Base-by-base conservation (phyloP, 495 filamentous ascomycete species). In the Penicillium herquei region DNA sequence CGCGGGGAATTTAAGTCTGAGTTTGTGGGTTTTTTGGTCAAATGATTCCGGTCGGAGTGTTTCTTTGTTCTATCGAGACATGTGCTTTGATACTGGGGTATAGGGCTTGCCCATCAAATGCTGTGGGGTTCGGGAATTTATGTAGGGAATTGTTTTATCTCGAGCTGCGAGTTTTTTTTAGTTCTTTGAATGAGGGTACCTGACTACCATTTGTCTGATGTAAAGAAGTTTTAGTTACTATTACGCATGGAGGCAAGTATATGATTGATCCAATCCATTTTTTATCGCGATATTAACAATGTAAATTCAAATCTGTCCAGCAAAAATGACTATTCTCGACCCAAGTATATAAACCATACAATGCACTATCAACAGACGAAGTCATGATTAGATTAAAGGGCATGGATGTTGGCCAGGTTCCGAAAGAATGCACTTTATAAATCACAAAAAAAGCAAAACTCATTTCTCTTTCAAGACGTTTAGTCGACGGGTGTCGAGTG, bases 1-100 rank as follows among this genome's bases (percentile, higher is more conserved):
- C 51, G 57, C 13, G 63, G 70, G 11, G 55, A 63, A 21, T 68
- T 68, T 57, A 17, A 12, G 6, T 70, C 68, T 1, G 64, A 68
- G 50, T 34, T 55, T 11, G 67, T 30, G 0, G 3, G 14, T 39
- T 33, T 66, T 21, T 54, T 18, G n/a, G 32, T 61, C n/a, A 33
- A 62, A 8, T 49, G 41, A 58, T 13, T 13, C 34, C 34, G 8
- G 7, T 37, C 34, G 34, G 34, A 37, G 34, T 13, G 12, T 37
- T 37, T 37, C 34, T 10, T 37, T 2, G 2, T 13, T 9, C 6
- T 9, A 13, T 37, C n/a, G 14, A 16, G 10, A 8, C 30, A 49
- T 47, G 31, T 57, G 26, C 13, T 7, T 16, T 41, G 3, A 41
- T n/a, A 41, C 13, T 39, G 14, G 34, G 8, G 21, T 26, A 26